Conservation (phyloP, 108 stramenopile species). For the Parmales sp. region DNA sequence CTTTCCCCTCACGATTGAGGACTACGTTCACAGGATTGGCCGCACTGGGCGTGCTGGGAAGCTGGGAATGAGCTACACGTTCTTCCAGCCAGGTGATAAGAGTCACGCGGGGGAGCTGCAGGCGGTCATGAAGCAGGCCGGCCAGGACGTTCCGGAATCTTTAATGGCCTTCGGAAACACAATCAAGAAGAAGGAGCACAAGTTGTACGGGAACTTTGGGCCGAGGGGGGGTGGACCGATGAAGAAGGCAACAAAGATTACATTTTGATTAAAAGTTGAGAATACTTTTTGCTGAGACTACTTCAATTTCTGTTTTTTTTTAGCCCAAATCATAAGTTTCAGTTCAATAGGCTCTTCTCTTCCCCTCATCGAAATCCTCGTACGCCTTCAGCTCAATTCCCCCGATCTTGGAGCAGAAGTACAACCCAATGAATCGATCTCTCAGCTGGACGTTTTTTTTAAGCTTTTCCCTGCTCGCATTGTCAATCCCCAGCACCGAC, state of each 20-base stretch:
- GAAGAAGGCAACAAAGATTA: conserved; percentile 79
- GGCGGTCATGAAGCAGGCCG: conserved; percentile 92
- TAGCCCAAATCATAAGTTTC: no score
- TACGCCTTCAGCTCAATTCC: no score
- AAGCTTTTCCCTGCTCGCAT: no score
- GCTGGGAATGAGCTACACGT: conserved; percentile 87
- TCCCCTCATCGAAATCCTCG: no score
- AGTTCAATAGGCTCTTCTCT: no score
- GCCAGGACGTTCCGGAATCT: conserved; percentile 75
- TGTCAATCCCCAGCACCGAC: no score
- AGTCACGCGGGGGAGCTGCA: conserved; percentile 89
- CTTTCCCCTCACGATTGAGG: conserved; percentile 92
- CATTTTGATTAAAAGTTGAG: no score
- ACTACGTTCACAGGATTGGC: conserved; percentile 93
- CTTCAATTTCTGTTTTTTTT: no score
- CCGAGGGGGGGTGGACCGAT: conserved; percentile 59
- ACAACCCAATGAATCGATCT: no score
- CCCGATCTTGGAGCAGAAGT: no score
- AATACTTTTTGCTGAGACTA: no score
- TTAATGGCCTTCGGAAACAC: conserved; percentile 92
- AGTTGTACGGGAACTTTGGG: conserved; percentile 91
- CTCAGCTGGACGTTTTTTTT: no score
- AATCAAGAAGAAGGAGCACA: conserved; percentile 99
- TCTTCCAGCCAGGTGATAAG: conserved; percentile 92
- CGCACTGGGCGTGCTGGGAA: conserved; percentile 95